Conservation (phyloP, 2,329 filamentous ascomycete species). For the Alternaria incomplexa region DNA sequence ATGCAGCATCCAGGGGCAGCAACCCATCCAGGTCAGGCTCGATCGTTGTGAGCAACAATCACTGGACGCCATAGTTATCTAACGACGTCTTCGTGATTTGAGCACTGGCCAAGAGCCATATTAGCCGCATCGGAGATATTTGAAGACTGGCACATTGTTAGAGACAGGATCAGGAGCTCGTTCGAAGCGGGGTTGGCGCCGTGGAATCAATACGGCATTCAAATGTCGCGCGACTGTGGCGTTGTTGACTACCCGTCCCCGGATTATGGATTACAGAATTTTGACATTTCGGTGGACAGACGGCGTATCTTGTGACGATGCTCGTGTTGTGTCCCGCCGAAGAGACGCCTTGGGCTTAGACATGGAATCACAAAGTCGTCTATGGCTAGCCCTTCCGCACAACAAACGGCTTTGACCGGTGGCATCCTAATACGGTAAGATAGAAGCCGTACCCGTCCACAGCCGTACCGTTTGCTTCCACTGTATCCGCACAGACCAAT, state of each 20-base stretch:
- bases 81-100: slow-evolving; percentile 22
- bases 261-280: slow-evolving; percentile 25
- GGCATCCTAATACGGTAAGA: slow-evolving; percentile 27
- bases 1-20: slow-evolving; percentile 39
- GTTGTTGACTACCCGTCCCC: slow-evolving; percentile 33
- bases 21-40: slow-evolving; percentile 2
- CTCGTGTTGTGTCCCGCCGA: slow-evolving; percentile 35
- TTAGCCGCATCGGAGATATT: slow-evolving; percentile 10
- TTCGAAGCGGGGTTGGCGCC: slow-evolving; percentile 20
- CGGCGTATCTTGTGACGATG: slow-evolving; percentile 33
- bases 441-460: slow-evolving; percentile 16
- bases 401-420: slow-evolving; percentile 30
- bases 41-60: slow-evolving; percentile 1
- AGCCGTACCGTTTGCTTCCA: slow-evolving; percentile 32
- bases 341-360: slow-evolving; percentile 20
- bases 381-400: slow-evolving; percentile 21
- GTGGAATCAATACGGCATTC: slow-evolving; percentile 37
- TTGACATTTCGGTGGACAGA: slow-evolving; percentile 28
- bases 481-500: slow-evolving; percentile 41
- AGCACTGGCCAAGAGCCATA: slow-evolving; percentile 22
- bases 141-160: slow-evolving; percentile 14
- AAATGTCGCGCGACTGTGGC: slow-evolving; percentile 46
- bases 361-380: slow-evolving; percentile 23
- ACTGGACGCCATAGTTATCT: slow-evolving; percentile 21
- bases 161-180: slow-evolving; percentile 18